Base-by-base conservation (phyloP, 75 land plant genomes). In the Sequoia sempervirens region DNA sequence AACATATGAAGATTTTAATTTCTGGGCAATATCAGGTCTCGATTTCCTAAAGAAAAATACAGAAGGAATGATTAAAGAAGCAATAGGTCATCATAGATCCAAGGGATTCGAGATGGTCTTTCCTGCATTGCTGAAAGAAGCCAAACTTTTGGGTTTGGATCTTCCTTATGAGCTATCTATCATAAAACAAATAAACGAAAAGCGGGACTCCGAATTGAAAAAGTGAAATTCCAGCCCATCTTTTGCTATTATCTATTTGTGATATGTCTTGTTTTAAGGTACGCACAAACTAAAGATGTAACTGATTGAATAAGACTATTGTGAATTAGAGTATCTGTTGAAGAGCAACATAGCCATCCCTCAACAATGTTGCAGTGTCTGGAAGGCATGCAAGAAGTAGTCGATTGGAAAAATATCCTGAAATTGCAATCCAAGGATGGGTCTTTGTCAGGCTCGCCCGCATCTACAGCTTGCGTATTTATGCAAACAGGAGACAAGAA, bases 401-500 rank as follows among this genome's bases (percentile, higher is more conserved):
- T 81, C 37, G 68, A 93, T 28, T 97, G 99, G 99, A 84, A 90
- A 81, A 92, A 88, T 88, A 92, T 97, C n/a, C 80, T 97, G 5
- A 85, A 90, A 53, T 83, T 97, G 8, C 98, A 95, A 85, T 84
- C 90, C 75, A 32, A 18, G 13, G 92, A 97, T 82, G 99, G 98
- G 1, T 97, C 99, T 4, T 95, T 97, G 85, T 75, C 93, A 36
- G 90, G 84, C 87, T 95, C 97, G 17, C 98, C 99, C 30, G 91
- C 98, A 4, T 92, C 99, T 85, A 97, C 99, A 72, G 99, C 99
- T 45, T 97, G 85, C 76, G 98, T 98, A 1, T 89, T 96, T 79
- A 90, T 87, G 92, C 92, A n/a, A n/a, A n/a, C n/a, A n/a, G n/a
- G n/a, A n/a, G n/a, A n/a, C n/a, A n/a, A n/a, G n/a, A n/a, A n/a